phyloP scores from a whole-genome alignment of 495 filamentous ascomycete genomes.

The Neurospora sp. region DNA sequence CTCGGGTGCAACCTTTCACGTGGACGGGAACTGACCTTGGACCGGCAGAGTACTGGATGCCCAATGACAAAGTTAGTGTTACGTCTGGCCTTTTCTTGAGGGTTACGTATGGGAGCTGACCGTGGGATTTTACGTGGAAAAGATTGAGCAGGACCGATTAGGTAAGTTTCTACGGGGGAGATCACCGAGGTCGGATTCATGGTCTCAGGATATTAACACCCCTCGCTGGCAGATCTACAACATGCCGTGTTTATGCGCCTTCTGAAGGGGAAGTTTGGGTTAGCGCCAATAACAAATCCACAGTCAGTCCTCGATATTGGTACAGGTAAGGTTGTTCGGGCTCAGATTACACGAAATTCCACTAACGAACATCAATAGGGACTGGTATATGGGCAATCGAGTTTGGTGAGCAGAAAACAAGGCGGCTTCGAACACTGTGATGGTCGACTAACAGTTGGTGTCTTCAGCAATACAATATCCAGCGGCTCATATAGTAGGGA shows the following conservation, averaged over 20 bases:
- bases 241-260: conserved; percentile 35
- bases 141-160: conserved; percentile 37
- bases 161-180: conserved; percentile 16
- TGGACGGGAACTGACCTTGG: background rate
- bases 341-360: background rate
- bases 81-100: background rate
- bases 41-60: conserved; percentile 18
- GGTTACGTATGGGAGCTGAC: background rate
- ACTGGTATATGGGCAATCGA: conserved; percentile 38
- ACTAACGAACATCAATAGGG: conserved; percentile 8
- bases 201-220: background rate
- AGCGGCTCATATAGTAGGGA: conserved; percentile 25
- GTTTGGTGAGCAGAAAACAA: conserved; percentile 9
- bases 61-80: conserved; percentile 20
- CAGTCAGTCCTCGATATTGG: conserved; percentile 34
- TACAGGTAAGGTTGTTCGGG: conserved; percentile 18
- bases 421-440: background rate
- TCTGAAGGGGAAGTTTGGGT: conserved; percentile 30
- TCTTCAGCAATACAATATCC: conserved; percentile 17
- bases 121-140: background rate
- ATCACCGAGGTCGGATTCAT: background rate
- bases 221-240: conserved; percentile 32
- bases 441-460: background rate
- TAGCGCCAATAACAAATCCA: conserved; percentile 31
- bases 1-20: background rate